Percentiles rank a stretch among this genome's conserved stretches.
Evolutionary conservation across 2,329 filamentous ascomycete genomes (phyloP).

Genomic region (Diaporthe destruens): DNA sequence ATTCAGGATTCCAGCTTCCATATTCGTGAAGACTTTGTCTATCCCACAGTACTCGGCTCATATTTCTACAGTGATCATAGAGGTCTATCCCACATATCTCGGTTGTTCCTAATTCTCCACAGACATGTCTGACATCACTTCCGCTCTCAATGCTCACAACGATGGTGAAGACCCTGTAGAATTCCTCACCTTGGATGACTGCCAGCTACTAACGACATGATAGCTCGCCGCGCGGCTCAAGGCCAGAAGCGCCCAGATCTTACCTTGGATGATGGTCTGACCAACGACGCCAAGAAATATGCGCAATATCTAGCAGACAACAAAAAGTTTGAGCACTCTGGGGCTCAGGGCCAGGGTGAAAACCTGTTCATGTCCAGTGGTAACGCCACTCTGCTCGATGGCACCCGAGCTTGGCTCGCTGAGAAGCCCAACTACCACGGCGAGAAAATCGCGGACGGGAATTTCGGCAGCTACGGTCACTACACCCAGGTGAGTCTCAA

Average conservation of each 20-base stretch:
- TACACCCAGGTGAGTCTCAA: conserved; percentile 32
- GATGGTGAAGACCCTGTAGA: neutral
- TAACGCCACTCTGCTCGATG: conserved; percentile 1
- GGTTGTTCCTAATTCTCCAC: neutral
- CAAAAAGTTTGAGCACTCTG: conserved; percentile 26
- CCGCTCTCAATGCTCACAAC: conserved; percentile 16
- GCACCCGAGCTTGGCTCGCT: conserved; percentile 36
- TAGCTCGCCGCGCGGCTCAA: conserved; percentile 1
- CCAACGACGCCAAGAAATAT: neutral
- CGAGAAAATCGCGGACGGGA: conserved; percentile 40
- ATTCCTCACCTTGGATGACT: fast-evolving
- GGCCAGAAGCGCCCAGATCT: conserved; percentile 17
- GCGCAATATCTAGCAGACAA: conserved; percentile 9
- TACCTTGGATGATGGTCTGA: neutral
- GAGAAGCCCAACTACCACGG: conserved; percentile 41
- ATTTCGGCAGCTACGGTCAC: conserved; percentile 40
- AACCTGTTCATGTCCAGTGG: conserved; percentile 37
- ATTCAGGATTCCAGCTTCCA: neutral
- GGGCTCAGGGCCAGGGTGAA: conserved; percentile 28
- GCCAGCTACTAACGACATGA: neutral
- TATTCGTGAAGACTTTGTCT: neutral
- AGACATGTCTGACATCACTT: conserved; percentile 12
- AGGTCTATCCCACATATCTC: neutral
- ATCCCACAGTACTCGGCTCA: neutral
- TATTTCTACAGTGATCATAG: neutral